Evolutionary conservation across 2,329 filamentous ascomycete species (phyloP).

Genomic region (Aspergillus sp.): DNA sequence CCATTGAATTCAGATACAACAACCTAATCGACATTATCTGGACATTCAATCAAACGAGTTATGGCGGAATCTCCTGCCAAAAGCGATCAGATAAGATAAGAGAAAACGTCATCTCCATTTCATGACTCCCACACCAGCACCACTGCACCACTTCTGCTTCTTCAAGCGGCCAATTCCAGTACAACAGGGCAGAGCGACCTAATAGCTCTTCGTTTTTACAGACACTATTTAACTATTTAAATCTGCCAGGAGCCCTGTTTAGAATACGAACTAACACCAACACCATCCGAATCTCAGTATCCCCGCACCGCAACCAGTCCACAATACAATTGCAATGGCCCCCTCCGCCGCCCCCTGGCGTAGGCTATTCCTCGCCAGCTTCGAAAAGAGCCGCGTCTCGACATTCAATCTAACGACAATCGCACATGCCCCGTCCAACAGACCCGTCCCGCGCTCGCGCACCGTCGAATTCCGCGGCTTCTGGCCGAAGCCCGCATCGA

Average conservation of each 20-base stretch:
- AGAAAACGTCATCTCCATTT: slow-evolving; percentile 7
- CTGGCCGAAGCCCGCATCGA: slow-evolving; percentile 59
- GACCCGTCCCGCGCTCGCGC: slow-evolving; percentile 32
- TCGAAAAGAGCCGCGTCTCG: slow-evolving; percentile 22
- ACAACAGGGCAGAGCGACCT: too few species aligned
- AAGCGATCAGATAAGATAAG: slow-evolving; percentile 21
- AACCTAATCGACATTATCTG: too few species aligned
- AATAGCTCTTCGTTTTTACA: too few species aligned
- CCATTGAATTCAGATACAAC: too few species aligned
- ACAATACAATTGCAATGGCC: slow-evolving; percentile 6
- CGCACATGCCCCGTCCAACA: slow-evolving; percentile 14
- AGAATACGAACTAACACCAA: background rate
- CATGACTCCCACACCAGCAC: background rate
- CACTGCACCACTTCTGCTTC: background rate
- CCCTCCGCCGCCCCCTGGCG: slow-evolving; percentile 29
- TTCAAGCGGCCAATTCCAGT: background rate
- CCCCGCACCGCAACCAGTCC: background rate
- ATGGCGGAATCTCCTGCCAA: too few species aligned
- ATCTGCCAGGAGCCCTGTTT: background rate
- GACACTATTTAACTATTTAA: too few species aligned
- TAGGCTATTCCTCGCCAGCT: slow-evolving; percentile 24
- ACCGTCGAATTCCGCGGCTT: slow-evolving; percentile 85
- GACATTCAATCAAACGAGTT: too few species aligned
- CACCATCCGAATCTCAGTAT: background rate
- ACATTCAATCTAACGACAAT: slow-evolving; percentile 32